A percentile compares a stretch with the other conserved stretches of the same genome.
Evolutionary conservation across 805 yeast genomes (phyloP).

Genomic region (Starmerella etchellsii): DNA sequence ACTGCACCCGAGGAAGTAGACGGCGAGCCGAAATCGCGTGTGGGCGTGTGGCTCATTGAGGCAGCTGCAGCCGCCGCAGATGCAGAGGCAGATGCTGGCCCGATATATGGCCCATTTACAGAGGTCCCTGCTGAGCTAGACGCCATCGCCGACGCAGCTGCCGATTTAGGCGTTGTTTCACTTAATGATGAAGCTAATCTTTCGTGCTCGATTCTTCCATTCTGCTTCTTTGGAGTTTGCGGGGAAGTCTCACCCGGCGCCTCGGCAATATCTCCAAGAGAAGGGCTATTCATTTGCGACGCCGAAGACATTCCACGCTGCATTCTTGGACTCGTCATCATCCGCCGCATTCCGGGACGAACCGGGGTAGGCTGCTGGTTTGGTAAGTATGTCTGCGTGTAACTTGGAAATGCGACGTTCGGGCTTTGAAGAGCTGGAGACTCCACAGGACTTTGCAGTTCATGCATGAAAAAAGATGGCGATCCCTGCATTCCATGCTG

Average conservation of each 20-base stretch:
- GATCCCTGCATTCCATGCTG: slow-evolving; percentile 3
- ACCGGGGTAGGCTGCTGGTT: neutral
- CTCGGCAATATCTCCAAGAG: slow-evolving; percentile 1
- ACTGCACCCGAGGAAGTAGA: too few species aligned
- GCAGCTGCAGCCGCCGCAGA: neutral
- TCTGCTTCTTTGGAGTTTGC: slow-evolving; percentile 3
- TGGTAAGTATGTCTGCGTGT: neutral
- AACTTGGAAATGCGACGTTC: neutral
- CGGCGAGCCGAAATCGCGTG: too few species aligned
- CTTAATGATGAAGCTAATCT: too few species aligned
- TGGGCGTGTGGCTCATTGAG: neutral
- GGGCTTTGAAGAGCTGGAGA: slow-evolving; percentile 15
- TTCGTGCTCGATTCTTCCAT: too few species aligned
- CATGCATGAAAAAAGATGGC: slow-evolving; percentile 6
- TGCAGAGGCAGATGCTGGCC: neutral
- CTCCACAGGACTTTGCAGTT: slow-evolving; percentile 15
- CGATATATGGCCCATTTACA: neutral
- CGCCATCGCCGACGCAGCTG: neutral
- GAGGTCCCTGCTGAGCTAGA: neutral
- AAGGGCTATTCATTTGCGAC: slow-evolving; percentile 2
- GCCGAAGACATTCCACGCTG: slow-evolving; percentile 7
- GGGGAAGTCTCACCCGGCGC: neutral
- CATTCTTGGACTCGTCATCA: slow-evolving; percentile 3
- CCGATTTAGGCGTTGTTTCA: too few species aligned
- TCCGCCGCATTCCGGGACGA: neutral